phyloP scores from a whole-genome alignment of 2,329 filamentous ascomycete species.

The Cordyceps cateniannulata region DNA sequence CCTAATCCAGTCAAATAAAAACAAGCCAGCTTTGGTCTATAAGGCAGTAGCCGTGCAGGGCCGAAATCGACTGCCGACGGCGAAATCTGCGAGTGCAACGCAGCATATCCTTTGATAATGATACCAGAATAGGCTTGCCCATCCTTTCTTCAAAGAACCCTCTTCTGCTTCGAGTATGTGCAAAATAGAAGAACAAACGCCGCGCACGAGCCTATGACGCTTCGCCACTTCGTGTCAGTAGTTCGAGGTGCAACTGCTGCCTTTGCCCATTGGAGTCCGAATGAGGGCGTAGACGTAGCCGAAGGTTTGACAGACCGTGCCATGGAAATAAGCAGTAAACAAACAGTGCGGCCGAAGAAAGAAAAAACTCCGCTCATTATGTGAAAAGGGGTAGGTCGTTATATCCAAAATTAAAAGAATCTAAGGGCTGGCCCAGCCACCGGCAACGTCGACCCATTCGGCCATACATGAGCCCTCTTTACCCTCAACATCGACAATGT shows the following conservation, averaged over 20 bases:
- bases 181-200: conserved; percentile 2
- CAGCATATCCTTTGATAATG: neutral
- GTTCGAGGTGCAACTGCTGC: neutral
- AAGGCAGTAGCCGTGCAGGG: neutral
- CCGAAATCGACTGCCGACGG: neutral
- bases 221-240: neutral
- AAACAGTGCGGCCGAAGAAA: neutral
- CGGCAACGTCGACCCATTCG: conserved; percentile 96
- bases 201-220: neutral
- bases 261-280: neutral
- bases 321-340: neutral
- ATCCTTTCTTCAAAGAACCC: neutral
- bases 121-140: neutral
- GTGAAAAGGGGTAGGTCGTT: conserved; percentile 7
- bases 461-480: conserved; percentile 92
- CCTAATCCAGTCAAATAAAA: neutral
- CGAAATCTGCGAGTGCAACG: neutral
- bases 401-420: conserved; percentile 10
- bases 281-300: no score
- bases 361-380: conserved; percentile 11
- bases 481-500: conserved; percentile 95
- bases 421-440: conserved; percentile 69
- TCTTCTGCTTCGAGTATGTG: neutral
- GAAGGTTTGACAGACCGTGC: neutral
- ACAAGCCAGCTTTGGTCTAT: neutral